phyloP scores from a whole-genome alignment of 768 basidiomycete genomes.

The Tylopilus sp. region DNA sequence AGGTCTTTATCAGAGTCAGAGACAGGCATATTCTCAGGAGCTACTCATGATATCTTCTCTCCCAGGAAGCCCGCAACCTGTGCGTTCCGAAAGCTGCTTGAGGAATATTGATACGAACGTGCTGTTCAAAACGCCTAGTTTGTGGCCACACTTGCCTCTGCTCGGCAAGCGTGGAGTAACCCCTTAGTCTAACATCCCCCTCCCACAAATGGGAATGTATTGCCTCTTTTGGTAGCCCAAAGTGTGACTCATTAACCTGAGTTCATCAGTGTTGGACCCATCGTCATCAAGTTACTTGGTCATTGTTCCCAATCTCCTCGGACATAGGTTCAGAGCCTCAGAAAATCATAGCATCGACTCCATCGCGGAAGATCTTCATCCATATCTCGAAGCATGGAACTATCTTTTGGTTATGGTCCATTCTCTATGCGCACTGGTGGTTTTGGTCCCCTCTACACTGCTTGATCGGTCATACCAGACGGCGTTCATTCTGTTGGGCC shows the following conservation, averaged over 20 bases:
- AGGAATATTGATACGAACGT: too few relatives aligned
- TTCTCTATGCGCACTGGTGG: conserved; percentile 11
- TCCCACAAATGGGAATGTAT: conserved; percentile 20
- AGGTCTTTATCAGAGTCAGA: background rate
- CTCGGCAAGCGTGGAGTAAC: too few relatives aligned
- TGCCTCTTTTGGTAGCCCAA: conserved; percentile 13
- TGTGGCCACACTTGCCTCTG: too few relatives aligned
- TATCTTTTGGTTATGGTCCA: conserved; percentile 21
- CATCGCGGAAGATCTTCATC: conserved; percentile 15
- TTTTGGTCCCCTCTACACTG: conserved; percentile 1
- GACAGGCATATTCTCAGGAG: too few relatives aligned
- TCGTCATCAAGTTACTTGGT: conserved; percentile 17
- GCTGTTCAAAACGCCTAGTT: too few relatives aligned
- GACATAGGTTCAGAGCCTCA: conserved; percentile 11
- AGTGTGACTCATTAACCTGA: conserved; percentile 2
- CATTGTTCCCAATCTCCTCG: conserved; percentile 19
- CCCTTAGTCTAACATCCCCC: conserved; percentile 16
- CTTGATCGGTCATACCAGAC: conserved; percentile 7
- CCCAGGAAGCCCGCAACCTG: too few relatives aligned
- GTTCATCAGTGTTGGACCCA: background rate
- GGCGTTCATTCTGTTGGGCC: conserved; percentile 21
- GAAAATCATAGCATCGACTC: conserved; percentile 10
- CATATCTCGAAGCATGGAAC: conserved; percentile 10
- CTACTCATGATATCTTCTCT: too few relatives aligned
- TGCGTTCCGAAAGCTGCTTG: too few relatives aligned